Conservation (phyloP, 2,329 filamentous ascomycete species). For the Verticillium klebahnii region DNA sequence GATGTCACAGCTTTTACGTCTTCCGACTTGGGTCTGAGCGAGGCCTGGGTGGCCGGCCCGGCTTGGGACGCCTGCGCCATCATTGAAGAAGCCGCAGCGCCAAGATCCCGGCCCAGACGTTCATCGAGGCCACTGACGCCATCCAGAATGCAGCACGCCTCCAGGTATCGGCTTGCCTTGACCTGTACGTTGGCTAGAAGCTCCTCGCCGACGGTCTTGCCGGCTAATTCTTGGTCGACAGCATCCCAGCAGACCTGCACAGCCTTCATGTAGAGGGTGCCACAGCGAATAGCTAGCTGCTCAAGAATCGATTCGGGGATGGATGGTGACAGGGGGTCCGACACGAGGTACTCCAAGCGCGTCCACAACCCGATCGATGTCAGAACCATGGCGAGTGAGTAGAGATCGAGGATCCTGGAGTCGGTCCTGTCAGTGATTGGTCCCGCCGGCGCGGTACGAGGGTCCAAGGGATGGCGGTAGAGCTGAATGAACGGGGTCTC, state of each 20-base stretch:
- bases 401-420: conserved; percentile 61
- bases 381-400: conserved; percentile 68
- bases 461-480: conserved; percentile 65
- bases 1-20: not conserved
- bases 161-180: conserved; percentile 52
- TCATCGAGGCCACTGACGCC: conserved; percentile 53
- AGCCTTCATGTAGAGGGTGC: conserved; percentile 70
- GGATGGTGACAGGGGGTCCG: conserved; percentile 40
- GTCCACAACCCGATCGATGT: conserved; percentile 75
- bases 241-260: conserved; percentile 68
- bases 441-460: conserved; percentile 43
- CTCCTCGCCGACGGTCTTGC: conserved; percentile 40
- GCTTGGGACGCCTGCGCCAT: not conserved
- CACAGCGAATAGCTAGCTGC: conserved; percentile 63
- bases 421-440: conserved; percentile 45
- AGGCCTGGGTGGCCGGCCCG: not conserved
- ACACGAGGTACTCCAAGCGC: conserved; percentile 51
- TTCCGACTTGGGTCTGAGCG: not conserved
- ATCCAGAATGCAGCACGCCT: conserved; percentile 59
- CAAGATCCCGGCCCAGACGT: conserved; percentile 43
- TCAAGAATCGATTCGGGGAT: conserved; percentile 59
- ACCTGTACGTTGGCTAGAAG: conserved; percentile 50
- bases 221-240: conserved; percentile 57
- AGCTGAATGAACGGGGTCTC: conserved; percentile 30
- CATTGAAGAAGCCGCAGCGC: conserved; percentile 13